Conservation (phyloP, 805 yeast genomes). For the Lipomyces orientalis region DNA sequence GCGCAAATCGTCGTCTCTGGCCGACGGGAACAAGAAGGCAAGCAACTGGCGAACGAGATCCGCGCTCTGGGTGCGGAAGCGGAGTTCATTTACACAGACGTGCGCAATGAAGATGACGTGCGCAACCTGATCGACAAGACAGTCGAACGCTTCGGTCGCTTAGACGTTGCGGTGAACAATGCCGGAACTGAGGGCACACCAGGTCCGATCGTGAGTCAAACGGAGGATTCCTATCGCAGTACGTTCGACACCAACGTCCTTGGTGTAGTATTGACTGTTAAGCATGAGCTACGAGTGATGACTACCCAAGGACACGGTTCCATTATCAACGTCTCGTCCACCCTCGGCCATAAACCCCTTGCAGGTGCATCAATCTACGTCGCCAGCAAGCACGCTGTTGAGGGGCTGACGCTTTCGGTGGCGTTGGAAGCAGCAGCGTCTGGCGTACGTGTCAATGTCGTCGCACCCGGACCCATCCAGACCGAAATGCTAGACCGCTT, state of each 20-base stretch:
- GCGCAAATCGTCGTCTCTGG: not conserved
- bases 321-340: constrained; percentile 14
- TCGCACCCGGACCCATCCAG: constrained; percentile 22
- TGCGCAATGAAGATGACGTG: not conserved
- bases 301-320: constrained; percentile 2
- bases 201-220: not conserved
- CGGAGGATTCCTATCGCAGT: not conserved
- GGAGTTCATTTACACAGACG: not conserved
- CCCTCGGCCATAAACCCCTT: constrained; percentile 8
- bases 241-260: not conserved
- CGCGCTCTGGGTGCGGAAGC: constrained; percentile 2
- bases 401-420: constrained; percentile 18
- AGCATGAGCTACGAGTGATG: not conserved
- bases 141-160: not conserved
- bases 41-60: not conserved
- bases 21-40: not conserved
- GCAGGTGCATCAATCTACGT: constrained; percentile 19
- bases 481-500: constrained; percentile 14
- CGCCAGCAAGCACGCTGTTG: constrained; percentile 19
- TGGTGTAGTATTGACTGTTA: not conserved
- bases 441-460: constrained; percentile 25
- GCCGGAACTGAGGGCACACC: not conserved
- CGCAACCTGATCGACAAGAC: constrained; percentile 3
- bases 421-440: constrained; percentile 20
- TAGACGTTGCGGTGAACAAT: not conserved